These are phyloP conservation scores for Fusarium sp. DNA, from an alignment of 2,329 filamentous ascomycete genomes.

Conservation along the genomic window DNA sequence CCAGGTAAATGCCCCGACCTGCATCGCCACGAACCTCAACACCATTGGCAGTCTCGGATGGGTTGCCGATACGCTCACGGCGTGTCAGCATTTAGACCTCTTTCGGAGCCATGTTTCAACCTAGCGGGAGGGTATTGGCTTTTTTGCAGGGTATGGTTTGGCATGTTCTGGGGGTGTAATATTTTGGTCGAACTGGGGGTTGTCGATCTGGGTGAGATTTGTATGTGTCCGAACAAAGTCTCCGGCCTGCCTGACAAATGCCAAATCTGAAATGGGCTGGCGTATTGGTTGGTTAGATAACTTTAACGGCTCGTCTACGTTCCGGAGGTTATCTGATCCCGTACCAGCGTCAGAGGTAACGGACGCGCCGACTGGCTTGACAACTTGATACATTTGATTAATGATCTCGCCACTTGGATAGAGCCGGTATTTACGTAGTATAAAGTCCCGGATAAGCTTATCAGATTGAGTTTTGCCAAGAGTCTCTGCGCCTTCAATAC, in stretches of 20 bases:
- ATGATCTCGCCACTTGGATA: not conserved
- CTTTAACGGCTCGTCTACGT: not conserved
- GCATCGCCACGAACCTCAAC: not conserved
- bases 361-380: not conserved
- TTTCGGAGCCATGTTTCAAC: not conserved
- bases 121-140: not conserved
- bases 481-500: not conserved
- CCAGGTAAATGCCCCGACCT: not conserved
- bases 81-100: not conserved
- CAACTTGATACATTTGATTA: not conserved
- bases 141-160: not conserved
- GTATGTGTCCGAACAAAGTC: conserved; percentile 5
- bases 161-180: not conserved
- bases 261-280: not conserved
- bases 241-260: not conserved
- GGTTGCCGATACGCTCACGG: not conserved
- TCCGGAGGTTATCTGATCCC: not conserved
- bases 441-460: not conserved
- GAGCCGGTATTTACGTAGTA: not conserved
- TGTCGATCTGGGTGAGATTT: not conserved
- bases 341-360: not conserved
- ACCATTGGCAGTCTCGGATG: not conserved
- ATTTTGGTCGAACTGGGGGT: not conserved
- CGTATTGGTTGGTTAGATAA: not conserved
- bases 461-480: not conserved